Percentiles rank a stretch among this genome's conserved stretches.
These are phyloP conservation scores for Rhizopogon vinicolor DNA, from an alignment of 768 basidiomycete genomes.

Conservation along the genomic window DNA sequence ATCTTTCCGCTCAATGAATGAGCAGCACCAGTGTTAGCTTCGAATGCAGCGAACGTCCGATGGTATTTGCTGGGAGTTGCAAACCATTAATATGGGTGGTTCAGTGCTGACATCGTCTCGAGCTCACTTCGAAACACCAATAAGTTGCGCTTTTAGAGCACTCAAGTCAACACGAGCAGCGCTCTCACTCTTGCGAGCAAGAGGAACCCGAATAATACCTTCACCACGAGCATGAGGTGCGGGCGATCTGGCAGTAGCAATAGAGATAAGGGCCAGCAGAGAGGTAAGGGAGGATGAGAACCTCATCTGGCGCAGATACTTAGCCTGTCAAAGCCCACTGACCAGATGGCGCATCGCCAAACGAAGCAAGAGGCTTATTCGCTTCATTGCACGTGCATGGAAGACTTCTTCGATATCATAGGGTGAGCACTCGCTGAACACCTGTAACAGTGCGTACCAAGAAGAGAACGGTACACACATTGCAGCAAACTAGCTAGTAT, in stretches of 20 bases:
- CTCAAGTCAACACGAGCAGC: background rate
- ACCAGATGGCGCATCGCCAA: too few relatives aligned
- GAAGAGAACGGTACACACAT: too few relatives aligned
- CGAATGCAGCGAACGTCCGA: conserved; percentile 27
- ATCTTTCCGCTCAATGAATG: conserved; percentile 23
- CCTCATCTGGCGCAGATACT: background rate
- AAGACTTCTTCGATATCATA: too few relatives aligned
- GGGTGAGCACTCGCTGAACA: too few relatives aligned
- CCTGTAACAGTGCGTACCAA: too few relatives aligned
- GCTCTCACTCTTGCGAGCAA: background rate
- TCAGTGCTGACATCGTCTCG: background rate
- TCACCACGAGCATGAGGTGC: background rate
- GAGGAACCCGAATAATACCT: background rate
- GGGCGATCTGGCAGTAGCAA: background rate
- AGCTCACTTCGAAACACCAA: background rate
- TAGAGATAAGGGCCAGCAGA: background rate
- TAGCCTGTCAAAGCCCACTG: too few relatives aligned
- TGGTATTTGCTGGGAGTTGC: background rate
- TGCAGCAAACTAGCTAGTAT: too few relatives aligned
- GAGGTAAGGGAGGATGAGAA: background rate
- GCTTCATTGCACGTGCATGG: too few relatives aligned
- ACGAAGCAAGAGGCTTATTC: too few relatives aligned
- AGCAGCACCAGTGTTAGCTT: conserved; percentile 50
- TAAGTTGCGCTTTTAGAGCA: background rate
- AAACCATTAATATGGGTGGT: background rate